Percentiles rank a stretch among this genome's conserved stretches.
phyloP scores from a whole-genome alignment of 1,284 basidiomycete species.

The Amylostereum chailletii region DNA sequence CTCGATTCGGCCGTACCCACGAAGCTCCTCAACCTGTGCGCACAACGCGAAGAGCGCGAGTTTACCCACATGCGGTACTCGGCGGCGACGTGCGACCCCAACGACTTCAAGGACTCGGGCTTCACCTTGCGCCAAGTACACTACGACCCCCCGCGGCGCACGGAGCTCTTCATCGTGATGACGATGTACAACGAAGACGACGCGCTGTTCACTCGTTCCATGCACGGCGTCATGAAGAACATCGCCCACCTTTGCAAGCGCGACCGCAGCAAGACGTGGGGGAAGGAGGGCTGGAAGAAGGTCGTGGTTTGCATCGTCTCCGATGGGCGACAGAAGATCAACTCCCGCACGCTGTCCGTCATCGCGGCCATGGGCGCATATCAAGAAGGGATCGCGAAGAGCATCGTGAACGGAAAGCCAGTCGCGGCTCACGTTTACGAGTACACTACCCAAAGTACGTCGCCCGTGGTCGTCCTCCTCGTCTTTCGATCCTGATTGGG shows the following conservation, averaged over 20 bases:
- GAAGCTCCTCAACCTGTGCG: conserved; percentile 76
- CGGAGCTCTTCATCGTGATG: conserved; percentile 78
- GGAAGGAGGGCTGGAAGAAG: conserved; percentile 97
- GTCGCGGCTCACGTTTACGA: conserved; percentile 94
- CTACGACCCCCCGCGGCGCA: conserved; percentile 77
- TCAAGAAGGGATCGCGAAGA: conserved; percentile 89
- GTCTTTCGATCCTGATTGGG: conserved; percentile 9
- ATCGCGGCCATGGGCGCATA: conserved; percentile 81
- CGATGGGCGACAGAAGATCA: conserved; percentile 81
- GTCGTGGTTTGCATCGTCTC: conserved; percentile 58
- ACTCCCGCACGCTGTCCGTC: conserved; percentile 76
- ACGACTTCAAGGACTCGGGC: conserved; percentile 73
- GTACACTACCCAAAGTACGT: conserved; percentile 81
- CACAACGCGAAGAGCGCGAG: conserved; percentile 72
- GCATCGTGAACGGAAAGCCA: conserved; percentile 76
- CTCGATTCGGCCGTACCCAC: conserved; percentile 81
- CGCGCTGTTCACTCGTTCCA: conserved; percentile 73
- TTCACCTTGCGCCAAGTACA: conserved; percentile 78
- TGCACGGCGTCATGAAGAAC: conserved; percentile 92
- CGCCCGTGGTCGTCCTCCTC: conserved; percentile 2
- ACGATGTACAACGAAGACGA: conserved; percentile 82
- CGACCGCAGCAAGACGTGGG: conserved; percentile 87
- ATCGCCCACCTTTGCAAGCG: conserved; percentile 76
- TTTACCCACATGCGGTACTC: conserved; percentile 94
- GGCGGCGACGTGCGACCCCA: conserved; percentile 90